Conservation (phyloP, 2,329 filamentous ascomycete species). For the Xylariales sp. region DNA sequence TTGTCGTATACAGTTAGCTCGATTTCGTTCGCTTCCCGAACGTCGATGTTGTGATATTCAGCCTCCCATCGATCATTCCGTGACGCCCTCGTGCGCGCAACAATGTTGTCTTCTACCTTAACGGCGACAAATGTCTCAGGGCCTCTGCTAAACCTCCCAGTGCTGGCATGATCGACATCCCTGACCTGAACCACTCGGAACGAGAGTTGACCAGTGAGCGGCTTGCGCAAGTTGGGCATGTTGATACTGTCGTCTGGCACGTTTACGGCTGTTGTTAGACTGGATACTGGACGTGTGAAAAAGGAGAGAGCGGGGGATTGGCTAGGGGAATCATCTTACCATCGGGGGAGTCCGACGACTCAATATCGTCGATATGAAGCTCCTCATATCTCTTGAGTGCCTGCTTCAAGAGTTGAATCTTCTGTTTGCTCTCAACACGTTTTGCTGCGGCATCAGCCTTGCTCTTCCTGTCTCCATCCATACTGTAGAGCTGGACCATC, state of each 20-base stretch:
- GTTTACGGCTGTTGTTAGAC: constrained; percentile 6
- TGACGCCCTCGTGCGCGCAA: constrained; percentile 80
- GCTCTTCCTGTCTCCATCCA: constrained; percentile 96
- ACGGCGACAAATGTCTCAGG: constrained; percentile 95
- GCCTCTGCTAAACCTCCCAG: constrained; percentile 77
- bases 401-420: constrained; percentile 93
- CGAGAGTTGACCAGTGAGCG: constrained; percentile 84
- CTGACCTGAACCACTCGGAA: constrained; percentile 85
- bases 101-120: constrained; percentile 92
- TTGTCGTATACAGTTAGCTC: constrained; percentile 98
- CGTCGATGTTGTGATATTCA: constrained; percentile 86
- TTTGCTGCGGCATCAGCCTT: constrained; percentile 86
- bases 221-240: constrained; percentile 89
- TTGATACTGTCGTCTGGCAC: constrained; percentile 88
- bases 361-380: constrained; percentile 83
- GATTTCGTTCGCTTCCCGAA: constrained; percentile 98
- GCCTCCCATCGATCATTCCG: constrained; percentile 88
- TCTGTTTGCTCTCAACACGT: constrained; percentile 93
- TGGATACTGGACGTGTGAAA: no score
- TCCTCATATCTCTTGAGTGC: constrained; percentile 96
- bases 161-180: constrained; percentile 90
- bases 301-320: no score
- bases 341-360: constrained; percentile 71
- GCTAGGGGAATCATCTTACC: no score
- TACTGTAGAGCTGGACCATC: constrained; percentile 96